Evolutionary conservation across 2,329 filamentous ascomycete species (phyloP), one percentile per base, ranked within the genome.

Genomic region (Drechmeria coniospora): DNA sequence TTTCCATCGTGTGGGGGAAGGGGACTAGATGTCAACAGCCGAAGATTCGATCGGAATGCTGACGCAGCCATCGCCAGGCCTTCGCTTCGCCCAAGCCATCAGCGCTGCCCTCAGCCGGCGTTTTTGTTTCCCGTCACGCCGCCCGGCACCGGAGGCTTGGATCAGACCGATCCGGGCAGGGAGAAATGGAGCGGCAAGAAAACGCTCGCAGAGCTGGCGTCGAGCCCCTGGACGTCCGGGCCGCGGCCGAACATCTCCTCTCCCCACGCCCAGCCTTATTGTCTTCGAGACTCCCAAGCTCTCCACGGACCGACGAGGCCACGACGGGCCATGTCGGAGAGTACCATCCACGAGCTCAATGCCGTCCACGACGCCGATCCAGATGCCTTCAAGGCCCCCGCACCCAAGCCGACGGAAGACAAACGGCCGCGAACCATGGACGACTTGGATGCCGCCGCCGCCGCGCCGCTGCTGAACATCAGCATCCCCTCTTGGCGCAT

Each of bases 401-500:
- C 92, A 42, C 78, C 83, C 28, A 68, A 80, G 36, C 69, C 79
- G 8, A 62, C 65, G 15, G 65, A 69, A 24, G 68, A 69, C 17
- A 44, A 50, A 22, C 65, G 70, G 28, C 68, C 74, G 15, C 77
- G 66, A 45, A 77, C 73, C 5, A 63, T 70, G 35, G 72, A 77
- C 44, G 68, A 70, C 40, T 33, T 65, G 23, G 54, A 61, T 38
- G 37, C 47, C 9, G 40, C 51, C 9, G 40, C 51, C 12, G 45
- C 48, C 22, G 51, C 60, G 21, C 73, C 70, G 9, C 55, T 73
- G 20, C 59, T 92, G 27, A 70, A 84, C 39, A 67, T 87, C 23
- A 64, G 74, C 14, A 92, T 93, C 27, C 84, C 86, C 20, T 77
- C 80, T 31, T 92, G 86, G 63, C 75, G 76, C 38, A 60, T 94